Conservation (phyloP, 164 flowering plant species). For the Chimonanthus salicifolius region DNA sequence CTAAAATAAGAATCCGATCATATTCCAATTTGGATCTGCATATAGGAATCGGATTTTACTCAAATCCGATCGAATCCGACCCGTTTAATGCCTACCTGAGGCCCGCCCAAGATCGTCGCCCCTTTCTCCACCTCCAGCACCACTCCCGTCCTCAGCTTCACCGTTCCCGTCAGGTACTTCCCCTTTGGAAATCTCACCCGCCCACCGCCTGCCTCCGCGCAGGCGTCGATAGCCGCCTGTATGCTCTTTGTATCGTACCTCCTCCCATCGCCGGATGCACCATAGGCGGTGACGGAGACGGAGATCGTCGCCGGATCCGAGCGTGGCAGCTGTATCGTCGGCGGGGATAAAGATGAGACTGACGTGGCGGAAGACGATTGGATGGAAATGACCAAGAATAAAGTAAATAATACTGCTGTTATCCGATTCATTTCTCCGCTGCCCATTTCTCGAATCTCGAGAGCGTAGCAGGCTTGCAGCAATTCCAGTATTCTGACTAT, state of each 20-base stretch:
- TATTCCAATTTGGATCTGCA: too few relatives aligned
- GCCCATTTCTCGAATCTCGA: too few relatives aligned
- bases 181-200: conserved; percentile 58
- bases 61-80: too few relatives aligned
- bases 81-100: conserved; percentile 6
- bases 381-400: conserved; percentile 9
- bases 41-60: too few relatives aligned
- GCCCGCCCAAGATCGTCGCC: conserved; percentile 62
- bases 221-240: conserved; percentile 78
- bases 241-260: conserved; percentile 68
- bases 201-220: conserved; percentile 43
- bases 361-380: conserved; percentile 39
- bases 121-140: conserved; percentile 39
- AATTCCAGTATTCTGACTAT: too few relatives aligned
- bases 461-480: too few relatives aligned
- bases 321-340: conserved; percentile 13
- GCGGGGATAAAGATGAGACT: background rate
- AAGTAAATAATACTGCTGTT: too few relatives aligned
- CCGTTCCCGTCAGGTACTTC: conserved; percentile 64
- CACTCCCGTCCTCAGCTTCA: conserved; percentile 61
- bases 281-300: conserved; percentile 71
- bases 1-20: too few relatives aligned
- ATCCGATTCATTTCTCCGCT: too few relatives aligned
- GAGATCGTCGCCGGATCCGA: conserved; percentile 3
- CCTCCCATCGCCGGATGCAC: conserved; percentile 73